Percentiles rank a stretch among this genome's conserved stretches.
Conservation (phyloP, 306 rosid species). For the Acacia confusa region DNA sequence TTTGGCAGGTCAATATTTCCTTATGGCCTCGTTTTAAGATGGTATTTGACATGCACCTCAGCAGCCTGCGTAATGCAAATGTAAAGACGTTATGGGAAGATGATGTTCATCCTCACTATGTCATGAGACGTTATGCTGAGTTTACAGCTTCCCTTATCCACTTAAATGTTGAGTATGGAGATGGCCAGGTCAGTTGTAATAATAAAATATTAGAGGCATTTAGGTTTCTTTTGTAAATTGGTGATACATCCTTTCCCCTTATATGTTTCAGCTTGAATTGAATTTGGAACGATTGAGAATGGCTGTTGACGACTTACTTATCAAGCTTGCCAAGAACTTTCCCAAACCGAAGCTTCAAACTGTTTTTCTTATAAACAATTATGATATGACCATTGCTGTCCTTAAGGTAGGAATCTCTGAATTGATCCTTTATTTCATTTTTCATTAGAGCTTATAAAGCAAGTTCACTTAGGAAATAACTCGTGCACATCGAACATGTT, state of each 20-base stretch:
- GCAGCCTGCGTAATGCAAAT: constrained; percentile 84
- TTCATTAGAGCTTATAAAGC: constrained; percentile 8
- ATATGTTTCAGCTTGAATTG: constrained; percentile 74
- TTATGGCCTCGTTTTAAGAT: constrained; percentile 98
- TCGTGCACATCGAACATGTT: background rate
- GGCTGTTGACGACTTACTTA: constrained; percentile 92
- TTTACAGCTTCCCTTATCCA: constrained; percentile 94
- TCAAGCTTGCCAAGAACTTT: constrained; percentile 92
- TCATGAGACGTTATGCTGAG: constrained; percentile 97
- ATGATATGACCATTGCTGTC: constrained; percentile 93
- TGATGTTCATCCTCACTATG: constrained; percentile 97
- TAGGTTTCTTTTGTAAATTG: constrained; percentile 5
- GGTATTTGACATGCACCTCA: constrained; percentile 96
- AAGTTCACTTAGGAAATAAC: background rate
- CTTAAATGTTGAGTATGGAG: constrained; percentile 87
- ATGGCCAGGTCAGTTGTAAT: constrained; percentile 72
- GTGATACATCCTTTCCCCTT: constrained; percentile 22
- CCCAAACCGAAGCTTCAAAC: constrained; percentile 73
- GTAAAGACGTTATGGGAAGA: constrained; percentile 95
- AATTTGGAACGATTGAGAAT: constrained; percentile 89
- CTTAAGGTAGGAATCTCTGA: constrained; percentile 66
- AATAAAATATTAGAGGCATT: constrained; percentile 4
- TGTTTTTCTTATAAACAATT: constrained; percentile 92
- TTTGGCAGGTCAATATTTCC: constrained; percentile 78
- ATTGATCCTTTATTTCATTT: constrained; percentile 15